Conservation (phyloP, 768 basidiomycete genomes). For the Pholiota conissans region DNA sequence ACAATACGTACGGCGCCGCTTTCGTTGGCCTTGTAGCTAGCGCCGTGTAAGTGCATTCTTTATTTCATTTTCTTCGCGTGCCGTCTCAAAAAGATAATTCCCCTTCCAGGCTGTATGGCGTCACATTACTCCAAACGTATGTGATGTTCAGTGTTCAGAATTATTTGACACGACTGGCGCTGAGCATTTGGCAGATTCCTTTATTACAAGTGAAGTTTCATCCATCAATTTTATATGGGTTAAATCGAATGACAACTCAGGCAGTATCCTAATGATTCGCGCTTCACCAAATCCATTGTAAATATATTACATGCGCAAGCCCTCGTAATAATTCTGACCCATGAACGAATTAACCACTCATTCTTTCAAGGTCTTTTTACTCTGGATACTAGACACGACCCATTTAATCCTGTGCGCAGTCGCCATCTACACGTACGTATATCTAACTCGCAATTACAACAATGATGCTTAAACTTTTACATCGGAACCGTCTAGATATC, state of each 20-base stretch:
- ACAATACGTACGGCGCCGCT: slow-evolving; percentile 43
- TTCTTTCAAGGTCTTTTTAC: slow-evolving; percentile 30
- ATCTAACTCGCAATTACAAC: not conserved
- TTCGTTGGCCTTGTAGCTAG: slow-evolving; percentile 45
- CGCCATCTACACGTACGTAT: slow-evolving; percentile 44
- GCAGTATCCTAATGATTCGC: slow-evolving; percentile 40
- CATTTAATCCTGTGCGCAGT: slow-evolving; percentile 46
- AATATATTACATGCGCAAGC: too few relatives aligned
- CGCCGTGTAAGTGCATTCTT: slow-evolving; percentile 36
- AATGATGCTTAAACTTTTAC: not conserved
- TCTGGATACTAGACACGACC: slow-evolving; percentile 43
- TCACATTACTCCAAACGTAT: slow-evolving; percentile 44
- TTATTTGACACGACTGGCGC: too few relatives aligned
- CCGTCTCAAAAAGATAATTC: slow-evolving; percentile 1
- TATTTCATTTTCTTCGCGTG: not conserved
- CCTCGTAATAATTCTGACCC: too few relatives aligned
- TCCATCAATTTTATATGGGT: too few relatives aligned
- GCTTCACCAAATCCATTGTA: slow-evolving; percentile 40
- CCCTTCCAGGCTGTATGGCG: slow-evolving; percentile 41
- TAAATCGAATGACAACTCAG: slow-evolving; percentile 19
- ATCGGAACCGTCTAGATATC: slow-evolving; percentile 33
- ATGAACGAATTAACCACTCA: too few relatives aligned
- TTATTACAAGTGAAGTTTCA: slow-evolving; percentile 47
- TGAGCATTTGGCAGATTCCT: slow-evolving; percentile 35
- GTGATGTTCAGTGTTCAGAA: slow-evolving; percentile 3